These are phyloP conservation scores for Collybia nuda DNA, from an alignment of 768 basidiomycete species.

Conservation along the genomic window DNA sequence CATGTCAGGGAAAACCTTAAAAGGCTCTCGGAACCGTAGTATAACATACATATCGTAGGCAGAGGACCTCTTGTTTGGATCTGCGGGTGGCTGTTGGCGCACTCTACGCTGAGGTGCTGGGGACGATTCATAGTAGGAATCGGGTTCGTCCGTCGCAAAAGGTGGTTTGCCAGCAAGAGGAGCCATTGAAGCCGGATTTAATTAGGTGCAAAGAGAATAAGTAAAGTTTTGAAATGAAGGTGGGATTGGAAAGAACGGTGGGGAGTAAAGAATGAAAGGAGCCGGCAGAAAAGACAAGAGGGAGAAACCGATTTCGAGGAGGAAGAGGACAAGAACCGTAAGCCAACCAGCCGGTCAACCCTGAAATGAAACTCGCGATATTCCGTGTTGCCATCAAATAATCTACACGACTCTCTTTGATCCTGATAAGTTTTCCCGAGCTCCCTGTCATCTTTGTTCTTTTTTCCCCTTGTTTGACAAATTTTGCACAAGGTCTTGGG, in stretches of 20 bases:
- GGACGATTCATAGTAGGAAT: conserved; percentile 54
- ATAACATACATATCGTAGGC: conserved; percentile 65
- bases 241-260: background rate
- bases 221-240: too few relatives aligned
- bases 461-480: too few relatives aligned
- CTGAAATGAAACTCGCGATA: too few relatives aligned
- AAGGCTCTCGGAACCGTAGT: conserved; percentile 11
- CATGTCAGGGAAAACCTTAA: conserved; percentile 8
- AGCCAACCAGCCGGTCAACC: too few relatives aligned
- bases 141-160: conserved; percentile 68
- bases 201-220: conserved; percentile 19
- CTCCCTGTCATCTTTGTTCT: too few relatives aligned
- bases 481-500: too few relatives aligned
- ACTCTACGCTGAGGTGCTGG: conserved; percentile 40
- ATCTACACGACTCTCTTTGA: too few relatives aligned
- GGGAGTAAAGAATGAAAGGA: conserved; percentile 12
- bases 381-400: too few relatives aligned
- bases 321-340: too few relatives aligned
- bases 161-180: conserved; percentile 62
- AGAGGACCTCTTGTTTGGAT: conserved; percentile 58
- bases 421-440: too few relatives aligned
- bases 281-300: background rate
- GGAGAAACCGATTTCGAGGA: background rate
- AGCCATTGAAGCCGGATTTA: conserved; percentile 20
- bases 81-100: conserved; percentile 43